These are phyloP conservation scores for Bipolaris oryzae DNA, from an alignment of 2,329 filamentous ascomycete genomes.

Conservation along the genomic window DNA sequence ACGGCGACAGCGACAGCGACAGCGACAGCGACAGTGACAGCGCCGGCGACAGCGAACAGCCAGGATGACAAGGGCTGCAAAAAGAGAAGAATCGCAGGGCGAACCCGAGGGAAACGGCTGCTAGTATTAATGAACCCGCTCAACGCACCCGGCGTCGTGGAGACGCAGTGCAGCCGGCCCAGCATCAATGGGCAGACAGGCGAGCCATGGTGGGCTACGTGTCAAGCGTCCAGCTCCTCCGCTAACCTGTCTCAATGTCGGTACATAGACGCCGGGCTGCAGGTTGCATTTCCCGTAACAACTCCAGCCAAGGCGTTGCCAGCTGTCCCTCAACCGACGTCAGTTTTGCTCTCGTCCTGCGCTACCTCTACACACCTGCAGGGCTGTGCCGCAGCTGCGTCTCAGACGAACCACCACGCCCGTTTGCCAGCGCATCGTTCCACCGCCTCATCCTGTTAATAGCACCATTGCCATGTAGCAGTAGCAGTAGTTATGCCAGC, in stretches of 20 bases:
- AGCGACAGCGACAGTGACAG: neutral
- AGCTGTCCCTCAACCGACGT: constrained; percentile 39
- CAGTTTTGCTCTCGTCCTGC: constrained; percentile 25
- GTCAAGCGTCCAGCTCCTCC: constrained; percentile 43
- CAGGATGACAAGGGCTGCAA: constrained; percentile 15
- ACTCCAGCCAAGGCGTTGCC: constrained; percentile 43
- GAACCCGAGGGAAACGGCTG: constrained; percentile 31
- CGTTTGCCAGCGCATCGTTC: constrained; percentile 34
- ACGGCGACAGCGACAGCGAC: constrained; percentile 3
- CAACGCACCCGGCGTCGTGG: constrained; percentile 41
- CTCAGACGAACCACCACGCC: constrained; percentile 25
- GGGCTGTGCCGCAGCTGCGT: constrained; percentile 31
- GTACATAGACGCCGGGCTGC: constrained; percentile 17
- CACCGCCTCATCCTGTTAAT: constrained; percentile 20
- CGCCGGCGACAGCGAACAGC: constrained; percentile 1
- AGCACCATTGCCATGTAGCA: no score
- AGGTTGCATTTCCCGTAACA: constrained; percentile 35
- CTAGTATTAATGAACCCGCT: constrained; percentile 41
- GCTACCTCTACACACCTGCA: constrained; percentile 14
- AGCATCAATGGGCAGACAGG: constrained; percentile 49
- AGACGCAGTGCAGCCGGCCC: constrained; percentile 45
- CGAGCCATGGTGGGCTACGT: constrained; percentile 46
- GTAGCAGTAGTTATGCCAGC: no score
- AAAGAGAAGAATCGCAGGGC: constrained; percentile 34
- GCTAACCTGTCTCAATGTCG: constrained; percentile 41